Conservation (phyloP, 768 basidiomycete species). For the Fomitopsis pulvina region DNA sequence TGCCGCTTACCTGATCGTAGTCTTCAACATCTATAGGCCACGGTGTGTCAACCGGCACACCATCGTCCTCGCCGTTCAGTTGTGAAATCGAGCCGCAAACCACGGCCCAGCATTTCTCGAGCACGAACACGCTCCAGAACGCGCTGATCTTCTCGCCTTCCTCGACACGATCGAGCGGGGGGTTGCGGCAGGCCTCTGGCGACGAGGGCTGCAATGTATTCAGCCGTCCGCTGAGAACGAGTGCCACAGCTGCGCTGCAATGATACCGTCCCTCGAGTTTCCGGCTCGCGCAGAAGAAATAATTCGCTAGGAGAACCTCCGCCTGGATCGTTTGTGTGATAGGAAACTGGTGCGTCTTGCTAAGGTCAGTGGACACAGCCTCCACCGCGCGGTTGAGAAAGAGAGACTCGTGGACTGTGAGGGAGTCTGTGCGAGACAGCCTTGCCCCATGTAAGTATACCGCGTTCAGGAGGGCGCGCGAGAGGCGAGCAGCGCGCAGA, state of each 20-base stretch:
- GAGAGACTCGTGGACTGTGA: slow-evolving; percentile 23
- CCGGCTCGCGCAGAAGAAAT: slow-evolving; percentile 53
- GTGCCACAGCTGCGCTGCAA: slow-evolving; percentile 35
- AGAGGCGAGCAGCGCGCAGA: slow-evolving; percentile 19
- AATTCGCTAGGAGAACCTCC: slow-evolving; percentile 55
- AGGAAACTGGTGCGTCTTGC: slow-evolving; percentile 22
- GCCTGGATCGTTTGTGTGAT: slow-evolving; percentile 26
- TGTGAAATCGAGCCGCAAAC: slow-evolving; percentile 44
- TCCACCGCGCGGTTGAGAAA: slow-evolving; percentile 43
- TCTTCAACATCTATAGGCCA: slow-evolving; percentile 31
- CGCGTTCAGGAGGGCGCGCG: slow-evolving; percentile 37
- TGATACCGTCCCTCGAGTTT: slow-evolving; percentile 53
- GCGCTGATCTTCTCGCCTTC: slow-evolving; percentile 61
- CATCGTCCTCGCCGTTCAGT: slow-evolving; percentile 37
- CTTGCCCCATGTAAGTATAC: slow-evolving; percentile 26
- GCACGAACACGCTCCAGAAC: slow-evolving; percentile 55
- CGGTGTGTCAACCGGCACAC: slow-evolving; percentile 29
- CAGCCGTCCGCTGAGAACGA: slow-evolving; percentile 18
- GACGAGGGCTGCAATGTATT: slow-evolving; percentile 18
- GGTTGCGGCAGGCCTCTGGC: background rate
- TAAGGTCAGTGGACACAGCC: slow-evolving; percentile 26
- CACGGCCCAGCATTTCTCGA: slow-evolving; percentile 53
- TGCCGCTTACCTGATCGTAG: slow-evolving; percentile 24
- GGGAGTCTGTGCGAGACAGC: slow-evolving; percentile 14
- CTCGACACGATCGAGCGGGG: slow-evolving; percentile 37